Conservation (phyloP, 148 eudicot species). For the Chenopodium suecicum region DNA sequence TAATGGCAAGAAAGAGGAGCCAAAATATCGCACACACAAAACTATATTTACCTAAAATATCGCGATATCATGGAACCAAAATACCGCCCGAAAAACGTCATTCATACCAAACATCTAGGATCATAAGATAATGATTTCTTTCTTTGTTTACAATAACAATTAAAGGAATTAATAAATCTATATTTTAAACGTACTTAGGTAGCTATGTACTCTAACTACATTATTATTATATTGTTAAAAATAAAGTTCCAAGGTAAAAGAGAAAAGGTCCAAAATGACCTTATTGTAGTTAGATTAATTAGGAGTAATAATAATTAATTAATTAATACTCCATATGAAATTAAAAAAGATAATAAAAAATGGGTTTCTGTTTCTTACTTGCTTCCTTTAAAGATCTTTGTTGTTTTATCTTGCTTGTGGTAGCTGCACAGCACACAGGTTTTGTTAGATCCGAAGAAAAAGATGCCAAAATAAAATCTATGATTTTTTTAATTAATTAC, state of each 20-base stretch:
- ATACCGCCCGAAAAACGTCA: background rate
- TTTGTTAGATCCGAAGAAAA: constrained; percentile 76
- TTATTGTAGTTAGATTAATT: background rate
- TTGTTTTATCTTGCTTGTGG: constrained; percentile 7
- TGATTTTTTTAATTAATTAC: background rate
- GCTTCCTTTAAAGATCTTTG: constrained; percentile 16
- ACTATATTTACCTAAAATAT: no score
- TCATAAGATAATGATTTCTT: constrained; percentile 7
- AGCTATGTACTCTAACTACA: constrained; percentile 1
- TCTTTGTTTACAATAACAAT: background rate
- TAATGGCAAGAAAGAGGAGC: no score
- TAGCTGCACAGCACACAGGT: constrained; percentile 8
- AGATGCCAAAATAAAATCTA: constrained; percentile 36
- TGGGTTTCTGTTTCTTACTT: background rate
- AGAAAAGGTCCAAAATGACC: constrained; percentile 1
- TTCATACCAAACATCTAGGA: background rate
- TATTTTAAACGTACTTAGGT: constrained; percentile 13
- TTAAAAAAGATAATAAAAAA: no score
- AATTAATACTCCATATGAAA: background rate
- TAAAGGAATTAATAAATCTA: constrained; percentile 21
- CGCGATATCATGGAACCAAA: background rate
- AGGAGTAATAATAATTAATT: background rate
- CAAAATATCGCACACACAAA: no score
- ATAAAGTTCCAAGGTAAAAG: background rate
- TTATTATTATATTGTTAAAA: background rate